Evolutionary conservation across 1,284 basidiomycete genomes (phyloP).

Genomic region (Apiotrichum laibachii): DNA sequence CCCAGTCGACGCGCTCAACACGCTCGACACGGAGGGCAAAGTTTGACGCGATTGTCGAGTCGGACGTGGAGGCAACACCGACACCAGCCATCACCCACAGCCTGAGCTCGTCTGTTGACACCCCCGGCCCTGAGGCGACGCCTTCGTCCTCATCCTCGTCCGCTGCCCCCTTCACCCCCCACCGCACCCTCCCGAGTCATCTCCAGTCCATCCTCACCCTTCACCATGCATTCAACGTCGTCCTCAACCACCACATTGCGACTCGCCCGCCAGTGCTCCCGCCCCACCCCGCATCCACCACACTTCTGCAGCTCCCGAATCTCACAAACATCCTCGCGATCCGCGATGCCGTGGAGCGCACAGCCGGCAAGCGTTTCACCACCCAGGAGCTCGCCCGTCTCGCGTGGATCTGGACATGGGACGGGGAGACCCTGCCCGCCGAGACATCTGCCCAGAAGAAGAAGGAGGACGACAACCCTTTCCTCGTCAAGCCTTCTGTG

Average conservation of each 20-base stretch:
- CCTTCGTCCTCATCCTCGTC: not conserved
- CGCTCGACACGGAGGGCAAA: not conserved
- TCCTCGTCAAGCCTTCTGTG: conserved; percentile 20
- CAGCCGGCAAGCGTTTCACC: conserved; percentile 43
- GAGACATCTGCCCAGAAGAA: conserved; percentile 21
- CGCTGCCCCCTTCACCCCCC: not conserved
- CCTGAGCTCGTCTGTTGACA: not conserved
- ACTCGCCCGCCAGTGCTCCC: conserved; percentile 50
- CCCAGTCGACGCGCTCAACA: conserved; percentile 1
- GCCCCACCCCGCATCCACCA: conserved; percentile 35
- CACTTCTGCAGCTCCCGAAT: conserved; percentile 39
- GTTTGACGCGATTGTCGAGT: not conserved
- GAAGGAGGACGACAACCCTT: conserved; percentile 27
- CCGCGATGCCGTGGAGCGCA: conserved; percentile 47
- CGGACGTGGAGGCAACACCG: not conserved
- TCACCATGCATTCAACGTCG: conserved; percentile 49
- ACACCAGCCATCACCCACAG: not conserved
- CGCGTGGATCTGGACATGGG: conserved; percentile 52
- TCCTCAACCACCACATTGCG: conserved; percentile 49
- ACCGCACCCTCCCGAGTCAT: conserved; percentile 39
- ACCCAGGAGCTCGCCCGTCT: conserved; percentile 45
- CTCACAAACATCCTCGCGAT: conserved; percentile 46
- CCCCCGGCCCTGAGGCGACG: not conserved
- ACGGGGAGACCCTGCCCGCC: conserved; percentile 33
- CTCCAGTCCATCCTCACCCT: conserved; percentile 45